Evolutionary conservation across 192 early-diverging fungal genomes (phyloP).

Genomic region (Rhizoclosmatium sp.): DNA sequence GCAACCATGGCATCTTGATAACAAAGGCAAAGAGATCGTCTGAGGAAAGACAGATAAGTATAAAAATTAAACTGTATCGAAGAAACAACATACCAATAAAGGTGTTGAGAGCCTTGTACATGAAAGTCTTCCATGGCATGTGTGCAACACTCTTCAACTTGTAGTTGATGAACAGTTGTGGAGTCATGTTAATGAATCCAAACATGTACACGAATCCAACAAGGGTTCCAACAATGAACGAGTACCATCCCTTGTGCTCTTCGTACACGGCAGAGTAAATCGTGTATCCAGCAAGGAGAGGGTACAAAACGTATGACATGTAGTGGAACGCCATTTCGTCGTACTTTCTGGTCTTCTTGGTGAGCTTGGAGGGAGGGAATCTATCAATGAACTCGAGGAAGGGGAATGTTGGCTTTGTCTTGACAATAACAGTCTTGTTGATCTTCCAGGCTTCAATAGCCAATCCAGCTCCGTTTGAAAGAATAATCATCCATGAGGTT

Average conservation of each 20-base stretch:
- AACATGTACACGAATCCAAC: constrained; percentile 89
- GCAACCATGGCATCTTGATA: constrained; percentile 93
- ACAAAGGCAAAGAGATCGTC: constrained; percentile 94
- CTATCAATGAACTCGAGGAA: constrained; percentile 60
- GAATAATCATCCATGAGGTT: constrained; percentile 85
- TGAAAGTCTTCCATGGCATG: constrained; percentile 93
- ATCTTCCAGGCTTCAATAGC: constrained; percentile 93
- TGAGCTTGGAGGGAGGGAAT: constrained; percentile 55
- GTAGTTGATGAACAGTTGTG: constrained; percentile 93
- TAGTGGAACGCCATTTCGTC: constrained; percentile 84
- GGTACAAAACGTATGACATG: constrained; percentile 78
- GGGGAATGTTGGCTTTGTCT: constrained; percentile 53
- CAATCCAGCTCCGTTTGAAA: constrained; percentile 82
- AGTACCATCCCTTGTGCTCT: constrained; percentile 93
- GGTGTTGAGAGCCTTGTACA: constrained; percentile 83
- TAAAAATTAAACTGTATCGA: background rate
- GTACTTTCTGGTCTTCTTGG: constrained; percentile 58
- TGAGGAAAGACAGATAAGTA: constrained; percentile 51
- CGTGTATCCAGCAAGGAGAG: constrained; percentile 79
- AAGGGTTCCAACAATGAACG: constrained; percentile 80
- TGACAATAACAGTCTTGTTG: constrained; percentile 79
- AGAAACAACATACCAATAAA: constrained; percentile 54
- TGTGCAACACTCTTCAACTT: constrained; percentile 83
- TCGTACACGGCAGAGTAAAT: constrained; percentile 84
- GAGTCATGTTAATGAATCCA: constrained; percentile 78